Conservation (phyloP, 768 basidiomycete genomes). For the Tricholoma saponaceum region DNA sequence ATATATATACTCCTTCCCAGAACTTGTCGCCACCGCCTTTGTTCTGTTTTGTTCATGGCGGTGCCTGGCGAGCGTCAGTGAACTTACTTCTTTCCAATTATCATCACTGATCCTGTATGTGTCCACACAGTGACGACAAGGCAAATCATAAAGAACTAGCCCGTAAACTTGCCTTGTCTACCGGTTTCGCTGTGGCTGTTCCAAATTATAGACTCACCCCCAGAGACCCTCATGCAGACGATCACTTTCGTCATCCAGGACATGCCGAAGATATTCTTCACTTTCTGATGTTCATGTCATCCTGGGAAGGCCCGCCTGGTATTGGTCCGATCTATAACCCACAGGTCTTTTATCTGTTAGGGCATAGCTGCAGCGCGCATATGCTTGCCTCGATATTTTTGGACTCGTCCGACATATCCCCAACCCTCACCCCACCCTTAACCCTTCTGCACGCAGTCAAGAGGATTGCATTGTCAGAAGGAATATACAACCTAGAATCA, state of each 20-base stretch:
- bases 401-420: conserved; percentile 38
- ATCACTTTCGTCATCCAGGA: conserved; percentile 56
- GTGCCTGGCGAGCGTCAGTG: conserved; percentile 76
- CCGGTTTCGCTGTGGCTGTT: conserved; percentile 57
- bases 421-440: conserved; percentile 41
- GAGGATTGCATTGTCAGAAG: conserved; percentile 65
- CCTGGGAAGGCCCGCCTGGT: conserved; percentile 37
- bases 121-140: conserved; percentile 66
- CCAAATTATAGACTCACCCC: conserved; percentile 78
- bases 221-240: conserved; percentile 26
- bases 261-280: conserved; percentile 65
- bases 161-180: conserved; percentile 42
- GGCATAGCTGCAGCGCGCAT: conserved; percentile 82
- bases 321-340: conserved; percentile 31
- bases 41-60: conserved; percentile 78
- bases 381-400: conserved; percentile 73
- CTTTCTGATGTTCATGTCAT: conserved; percentile 55
- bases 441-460: conserved; percentile 40
- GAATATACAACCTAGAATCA: conserved; percentile 71
- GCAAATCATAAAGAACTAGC: conserved; percentile 52
- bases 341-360: conserved; percentile 51
- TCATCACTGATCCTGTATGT: not conserved
- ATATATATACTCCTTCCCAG: conserved; percentile 45
- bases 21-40: conserved; percentile 20
- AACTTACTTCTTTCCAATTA: conserved; percentile 1